Base-by-base conservation (phyloP, 768 basidiomycete species). In the Tremella fuciformis region DNA sequence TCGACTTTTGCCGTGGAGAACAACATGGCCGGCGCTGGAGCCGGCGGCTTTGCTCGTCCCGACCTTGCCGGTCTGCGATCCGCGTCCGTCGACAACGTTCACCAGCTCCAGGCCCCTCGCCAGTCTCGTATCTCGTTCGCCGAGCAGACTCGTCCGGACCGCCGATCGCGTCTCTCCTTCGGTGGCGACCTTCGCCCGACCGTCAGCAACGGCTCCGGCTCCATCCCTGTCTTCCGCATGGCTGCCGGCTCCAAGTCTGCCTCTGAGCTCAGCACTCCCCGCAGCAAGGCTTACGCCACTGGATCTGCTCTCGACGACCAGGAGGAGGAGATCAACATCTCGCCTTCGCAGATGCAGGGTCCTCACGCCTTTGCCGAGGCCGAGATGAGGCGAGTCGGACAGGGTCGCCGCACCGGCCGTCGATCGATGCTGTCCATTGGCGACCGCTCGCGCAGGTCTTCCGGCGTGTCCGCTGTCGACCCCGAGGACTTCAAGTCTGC, bases 81-180 rank as follows among this genome's bases (percentile, higher is more conserved):
- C 25, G 53, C 54, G 13, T 70, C 66, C 29, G 60, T 65, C 49
- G 65, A 72, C 21, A 65, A 67, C 46, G 51, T 72, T 57, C 58
- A 55, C 58, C 63, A 66, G 34, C 69, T 65, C 11, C 51, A 62
- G 2, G 42, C n/a, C 8, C 42, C 42, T 46, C 63, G 75, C 29
- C 66, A 68, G 51, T 74, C 72, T 8, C 67, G 74, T 42, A 74
- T 78, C 65, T 75, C 73, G 0, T 78, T 78, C 50, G 77, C 77
- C 8, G 75, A 69, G 21, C 58, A 64, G 48, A 63, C 65, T 34
- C 59, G 71, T 34, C 66, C 69, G 2, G 71, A 70, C 38, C 65
- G 76, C 38, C 55, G 65, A 60, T 76, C 75, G 0, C 59, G 77
- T 8, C 62, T 76, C 26, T 78, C 77, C 15, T 67, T 78, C 42